Evolutionary conservation across 345 rosid genomes (phyloP), one percentile per base, ranked within the genome.

Genomic region (Isatis tinctoria): DNA sequence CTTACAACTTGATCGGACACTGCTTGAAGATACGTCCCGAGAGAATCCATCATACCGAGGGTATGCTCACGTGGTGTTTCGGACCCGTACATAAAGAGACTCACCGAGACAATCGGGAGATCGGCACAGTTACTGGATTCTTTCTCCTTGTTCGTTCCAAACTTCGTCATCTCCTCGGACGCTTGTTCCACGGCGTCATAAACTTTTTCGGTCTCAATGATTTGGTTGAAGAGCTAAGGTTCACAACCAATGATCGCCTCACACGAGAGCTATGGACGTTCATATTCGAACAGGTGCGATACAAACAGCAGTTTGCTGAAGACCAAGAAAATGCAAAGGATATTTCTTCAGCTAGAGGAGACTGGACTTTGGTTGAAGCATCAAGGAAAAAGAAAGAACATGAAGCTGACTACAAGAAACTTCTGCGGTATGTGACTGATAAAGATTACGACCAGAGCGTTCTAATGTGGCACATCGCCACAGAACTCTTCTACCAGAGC

Each of bases 401-500:
- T 2, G 1, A 32, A 32, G 18, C 0, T 20, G 35, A 35, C 37
- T 28, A 4, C 37, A 71, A 30, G 17, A 12, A 41, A 7, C 52
- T 89, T n/a, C 69, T 82, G 79, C 71, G 47, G 20, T 83, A 82
- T 43, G 72, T 82, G 18, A 39, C 62, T 75, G 78, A 58, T 9
- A 80, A 74, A 0, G 85, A 83, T 40, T 87, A 79, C 18, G 87
- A 87, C 18, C 81, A 82, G 63, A 83, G 85, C 81, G 48, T 87
- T 51, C 85, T 87, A 0, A 54, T 83, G 8, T 87, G 88, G 90
- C 87, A 87, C 52, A 77, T 87, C 36, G 87, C 90, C 20, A 87
- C 87, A 11, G 88, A 80, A 24, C 79, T 85, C 36, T 80, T 83
- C 60, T 80, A 74, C 84, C 58, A 82, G 6, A 37, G 5, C 47